A percentile compares a stretch with the other conserved stretches of the same genome.
Evolutionary conservation across 2,329 filamentous ascomycete species (phyloP).

Genomic region (Mollisiaceae sp.): DNA sequence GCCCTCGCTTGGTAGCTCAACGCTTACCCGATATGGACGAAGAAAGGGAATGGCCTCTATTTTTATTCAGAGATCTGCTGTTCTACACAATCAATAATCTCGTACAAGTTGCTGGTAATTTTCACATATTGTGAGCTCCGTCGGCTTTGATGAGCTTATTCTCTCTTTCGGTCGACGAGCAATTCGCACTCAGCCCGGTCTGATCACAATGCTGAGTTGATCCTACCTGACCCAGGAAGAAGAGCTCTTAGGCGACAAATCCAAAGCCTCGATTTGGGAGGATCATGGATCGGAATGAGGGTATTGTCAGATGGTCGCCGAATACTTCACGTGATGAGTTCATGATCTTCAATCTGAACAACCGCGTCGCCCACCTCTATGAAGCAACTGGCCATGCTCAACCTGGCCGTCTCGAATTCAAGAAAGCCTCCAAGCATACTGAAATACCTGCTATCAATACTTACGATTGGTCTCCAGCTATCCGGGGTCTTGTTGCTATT

Average conservation of each 20-base stretch:
- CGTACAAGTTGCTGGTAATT: background rate
- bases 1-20: background rate
- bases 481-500: slow-evolving; percentile 72
- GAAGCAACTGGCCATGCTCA: slow-evolving; percentile 65
- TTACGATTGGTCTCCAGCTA: slow-evolving; percentile 69
- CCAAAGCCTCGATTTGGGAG: background rate
- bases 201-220: background rate
- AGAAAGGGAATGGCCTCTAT: background rate
- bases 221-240: background rate
- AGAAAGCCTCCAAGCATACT: slow-evolving; percentile 62
- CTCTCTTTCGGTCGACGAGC: background rate
- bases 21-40: background rate
- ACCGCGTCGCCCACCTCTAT: slow-evolving; percentile 66
- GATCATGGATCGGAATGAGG: slow-evolving; percentile 46
- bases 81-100: background rate
- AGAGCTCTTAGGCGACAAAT: background rate
- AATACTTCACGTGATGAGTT: slow-evolving; percentile 64
- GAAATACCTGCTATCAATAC: slow-evolving; percentile 68
- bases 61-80: background rate
- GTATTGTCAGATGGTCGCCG: slow-evolving; percentile 70
- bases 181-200: background rate
- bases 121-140: background rate
- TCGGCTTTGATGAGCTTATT: background rate
- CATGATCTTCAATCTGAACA: slow-evolving; percentile 68
- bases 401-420: slow-evolving; percentile 61